Evolutionary conservation across 345 rosid species (phyloP).

Genomic region (Eucalyptus erythrocorys): DNA sequence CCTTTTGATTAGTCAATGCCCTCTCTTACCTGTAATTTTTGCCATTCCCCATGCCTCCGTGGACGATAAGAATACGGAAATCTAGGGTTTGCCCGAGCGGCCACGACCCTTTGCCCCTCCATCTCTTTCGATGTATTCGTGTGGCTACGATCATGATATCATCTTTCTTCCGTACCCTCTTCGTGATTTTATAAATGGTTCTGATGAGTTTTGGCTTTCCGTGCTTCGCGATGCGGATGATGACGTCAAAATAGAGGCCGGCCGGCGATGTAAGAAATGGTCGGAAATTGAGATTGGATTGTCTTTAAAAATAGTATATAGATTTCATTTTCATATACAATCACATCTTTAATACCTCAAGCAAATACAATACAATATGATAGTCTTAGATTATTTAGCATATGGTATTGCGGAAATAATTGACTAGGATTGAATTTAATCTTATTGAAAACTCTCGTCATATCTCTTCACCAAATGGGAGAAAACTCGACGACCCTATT

Average conservation of each 20-base stretch:
- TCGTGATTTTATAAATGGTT: not conserved
- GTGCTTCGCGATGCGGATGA: accelerated
- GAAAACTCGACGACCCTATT: not conserved
- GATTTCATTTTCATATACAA: accelerated
- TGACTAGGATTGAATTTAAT: not conserved
- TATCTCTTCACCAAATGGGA: not conserved
- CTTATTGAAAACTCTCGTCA: not conserved
- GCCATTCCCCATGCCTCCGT: not conserved
- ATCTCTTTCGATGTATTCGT: not conserved
- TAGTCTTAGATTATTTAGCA: not conserved
- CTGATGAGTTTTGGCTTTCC: not conserved
- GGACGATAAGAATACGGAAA: not conserved
- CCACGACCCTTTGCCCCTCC: not conserved
- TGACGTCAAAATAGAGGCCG: not conserved
- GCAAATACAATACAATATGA: accelerated
- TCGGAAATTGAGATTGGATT: not conserved
- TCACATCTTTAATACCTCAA: not conserved
- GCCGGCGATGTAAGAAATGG: not conserved
- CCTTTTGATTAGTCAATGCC: not conserved
- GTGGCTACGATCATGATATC: not conserved
- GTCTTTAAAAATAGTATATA: not conserved
- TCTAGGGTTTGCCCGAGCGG: not conserved
- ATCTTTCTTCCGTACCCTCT: not conserved
- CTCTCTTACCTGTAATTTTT: not conserved
- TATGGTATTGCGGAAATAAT: not conserved